Evolutionary conservation across 2,329 filamentous ascomycete species (phyloP).

Genomic region (Hypoxylon sp.): DNA sequence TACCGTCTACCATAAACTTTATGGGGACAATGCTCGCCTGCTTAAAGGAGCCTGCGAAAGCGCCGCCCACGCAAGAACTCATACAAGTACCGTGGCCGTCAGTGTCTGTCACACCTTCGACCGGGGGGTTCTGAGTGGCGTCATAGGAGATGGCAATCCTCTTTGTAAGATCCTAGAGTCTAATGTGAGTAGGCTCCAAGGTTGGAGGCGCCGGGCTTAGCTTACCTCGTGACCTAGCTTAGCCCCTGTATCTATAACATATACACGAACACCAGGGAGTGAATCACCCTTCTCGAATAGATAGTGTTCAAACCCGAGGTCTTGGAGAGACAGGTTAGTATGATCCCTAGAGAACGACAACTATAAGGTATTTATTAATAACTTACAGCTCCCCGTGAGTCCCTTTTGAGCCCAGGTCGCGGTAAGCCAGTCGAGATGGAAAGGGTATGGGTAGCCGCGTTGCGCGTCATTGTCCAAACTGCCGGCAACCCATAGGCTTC

Average conservation of each 20-base stretch:
- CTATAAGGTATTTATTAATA: background rate
- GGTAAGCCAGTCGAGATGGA: background rate
- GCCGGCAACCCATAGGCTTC: background rate
- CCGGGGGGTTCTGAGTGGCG: background rate
- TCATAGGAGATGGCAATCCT: background rate
- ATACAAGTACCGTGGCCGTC: conserved; percentile 3
- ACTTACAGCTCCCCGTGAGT: background rate
- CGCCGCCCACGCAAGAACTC: conserved; percentile 1
- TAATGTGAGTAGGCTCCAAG: background rate
- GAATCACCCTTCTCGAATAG: background rate
- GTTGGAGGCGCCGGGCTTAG: background rate
- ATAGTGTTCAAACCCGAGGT: background rate
- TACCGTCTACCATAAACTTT: background rate
- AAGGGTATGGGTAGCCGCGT: background rate
- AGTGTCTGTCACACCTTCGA: background rate
- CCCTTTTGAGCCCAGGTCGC: background rate
- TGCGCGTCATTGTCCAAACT: background rate
- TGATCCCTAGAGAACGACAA: background rate
- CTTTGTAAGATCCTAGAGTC: background rate
- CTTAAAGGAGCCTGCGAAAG: conserved; percentile 4
- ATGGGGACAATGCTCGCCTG: conserved; percentile 1
- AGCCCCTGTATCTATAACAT: conserved; percentile 1
- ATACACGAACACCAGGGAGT: background rate
- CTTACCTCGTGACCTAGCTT: background rate
- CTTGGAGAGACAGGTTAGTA: background rate